These are phyloP conservation scores for Phytophthora lateralis DNA, from an alignment of 352 stramenopile species.

Conservation along the genomic window DNA sequence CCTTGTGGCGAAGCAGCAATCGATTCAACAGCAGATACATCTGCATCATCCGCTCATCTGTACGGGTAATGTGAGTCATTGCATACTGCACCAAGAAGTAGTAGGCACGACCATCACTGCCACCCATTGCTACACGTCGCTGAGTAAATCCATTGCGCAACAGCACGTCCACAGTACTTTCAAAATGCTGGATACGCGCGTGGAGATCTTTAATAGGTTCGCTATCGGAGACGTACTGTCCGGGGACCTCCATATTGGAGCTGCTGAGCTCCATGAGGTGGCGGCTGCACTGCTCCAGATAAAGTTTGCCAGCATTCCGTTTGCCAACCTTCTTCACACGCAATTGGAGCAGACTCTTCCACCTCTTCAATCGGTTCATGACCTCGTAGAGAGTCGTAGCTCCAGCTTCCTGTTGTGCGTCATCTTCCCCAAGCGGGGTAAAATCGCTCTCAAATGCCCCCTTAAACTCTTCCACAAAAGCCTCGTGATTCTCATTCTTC, in stretches of 20 bases:
- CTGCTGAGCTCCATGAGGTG: constrained; percentile 89
- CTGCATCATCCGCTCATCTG: constrained; percentile 95
- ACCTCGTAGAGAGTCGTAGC: constrained; percentile 77
- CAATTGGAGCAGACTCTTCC: constrained; percentile 89
- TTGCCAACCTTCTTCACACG: constrained; percentile 82
- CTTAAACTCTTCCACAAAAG: constrained; percentile 91
- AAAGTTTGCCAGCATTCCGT: constrained; percentile 70
- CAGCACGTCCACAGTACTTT: constrained; percentile 86
- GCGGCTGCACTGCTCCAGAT: constrained; percentile 88
- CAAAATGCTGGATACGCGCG: constrained; percentile 90
- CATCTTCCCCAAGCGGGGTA: constrained; percentile 40
- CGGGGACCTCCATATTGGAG: constrained; percentile 91
- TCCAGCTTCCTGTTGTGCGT: constrained; percentile 28
- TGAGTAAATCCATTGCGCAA: constrained; percentile 91
- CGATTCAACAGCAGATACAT: constrained; percentile 92
- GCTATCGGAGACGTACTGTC: constrained; percentile 91
- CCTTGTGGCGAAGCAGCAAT: constrained; percentile 84
- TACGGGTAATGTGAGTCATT: constrained; percentile 93
- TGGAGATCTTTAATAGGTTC: constrained; percentile 93
- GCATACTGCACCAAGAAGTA: constrained; percentile 94
- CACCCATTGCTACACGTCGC: constrained; percentile 89
- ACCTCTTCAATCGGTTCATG: constrained; percentile 91
- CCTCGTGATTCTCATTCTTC: constrained; percentile 89
- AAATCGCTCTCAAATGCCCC: constrained; percentile 88
- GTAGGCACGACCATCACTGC: constrained; percentile 88